These are phyloP conservation scores for Penicillium verrucosum DNA, from an alignment of 2,329 filamentous ascomycete genomes.

Conservation along the genomic window DNA sequence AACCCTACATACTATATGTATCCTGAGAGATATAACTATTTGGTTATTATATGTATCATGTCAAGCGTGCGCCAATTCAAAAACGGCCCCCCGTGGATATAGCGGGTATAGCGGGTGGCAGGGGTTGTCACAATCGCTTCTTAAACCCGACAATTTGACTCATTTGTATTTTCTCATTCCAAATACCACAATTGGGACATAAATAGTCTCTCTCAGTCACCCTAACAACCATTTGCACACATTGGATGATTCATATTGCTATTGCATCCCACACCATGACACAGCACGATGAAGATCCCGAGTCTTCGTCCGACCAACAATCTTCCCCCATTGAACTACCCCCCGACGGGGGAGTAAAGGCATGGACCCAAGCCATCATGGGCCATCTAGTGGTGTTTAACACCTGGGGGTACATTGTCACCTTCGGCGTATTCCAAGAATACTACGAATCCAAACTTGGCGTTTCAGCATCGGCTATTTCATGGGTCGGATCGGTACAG, in stretches of 20 bases:
- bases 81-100: background rate
- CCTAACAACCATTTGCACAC: too few relatives aligned
- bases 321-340: background rate
- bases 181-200: background rate
- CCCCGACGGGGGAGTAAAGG: conserved; percentile 21
- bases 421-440: conserved; percentile 44
- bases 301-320: background rate
- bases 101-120: background rate
- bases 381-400: conserved; percentile 16
- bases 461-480: conserved; percentile 35
- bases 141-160: background rate
- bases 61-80: background rate
- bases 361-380: conserved; percentile 19
- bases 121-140: background rate
- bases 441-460: conserved; percentile 33
- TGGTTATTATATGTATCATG: background rate
- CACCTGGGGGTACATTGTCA: conserved; percentile 16
- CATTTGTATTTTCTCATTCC: background rate
- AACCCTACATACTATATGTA: too few relatives aligned
- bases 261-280: background rate
- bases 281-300: background rate
- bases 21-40: too few relatives aligned
- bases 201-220: too few relatives aligned
- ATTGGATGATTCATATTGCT: too few relatives aligned
- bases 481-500: conserved; percentile 45